phyloP scores from a whole-genome alignment of 768 basidiomycete genomes.

The Boletus subparvulus region DNA sequence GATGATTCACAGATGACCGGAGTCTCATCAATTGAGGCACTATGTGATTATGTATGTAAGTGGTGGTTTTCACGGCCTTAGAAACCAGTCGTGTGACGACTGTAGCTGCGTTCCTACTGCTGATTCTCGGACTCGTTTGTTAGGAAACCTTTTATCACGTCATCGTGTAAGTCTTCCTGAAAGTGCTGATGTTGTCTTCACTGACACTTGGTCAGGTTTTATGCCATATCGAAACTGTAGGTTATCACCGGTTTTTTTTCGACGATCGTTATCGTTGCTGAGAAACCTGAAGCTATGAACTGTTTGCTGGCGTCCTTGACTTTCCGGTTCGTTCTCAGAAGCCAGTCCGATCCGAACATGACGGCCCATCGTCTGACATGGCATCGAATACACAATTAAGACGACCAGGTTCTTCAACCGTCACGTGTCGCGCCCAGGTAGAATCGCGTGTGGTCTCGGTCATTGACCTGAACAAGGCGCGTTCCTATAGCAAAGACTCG shows the following conservation, averaged over 20 bases:
- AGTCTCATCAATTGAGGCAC: slow-evolving; percentile 2
- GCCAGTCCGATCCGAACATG: neutral
- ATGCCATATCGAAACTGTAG: slow-evolving; percentile 15
- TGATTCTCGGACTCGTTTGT: slow-evolving; percentile 3
- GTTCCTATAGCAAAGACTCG: neutral
- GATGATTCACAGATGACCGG: slow-evolving; percentile 13
- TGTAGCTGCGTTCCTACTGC: slow-evolving; percentile 15
- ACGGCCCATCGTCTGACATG: neutral
- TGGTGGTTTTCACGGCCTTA: too few relatives aligned
- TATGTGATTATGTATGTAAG: slow-evolving; percentile 2
- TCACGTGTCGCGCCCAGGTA: neutral
- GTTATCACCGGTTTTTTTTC: neutral
- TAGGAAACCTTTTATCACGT: neutral
- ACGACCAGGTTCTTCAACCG: neutral
- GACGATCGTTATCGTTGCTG: neutral
- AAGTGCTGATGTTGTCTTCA: neutral
- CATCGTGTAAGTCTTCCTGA: slow-evolving; percentile 15
- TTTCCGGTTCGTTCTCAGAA: slow-evolving; percentile 9
- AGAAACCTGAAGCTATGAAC: slow-evolving; percentile 15
- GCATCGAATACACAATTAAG: neutral
- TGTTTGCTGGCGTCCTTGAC: slow-evolving; percentile 18
- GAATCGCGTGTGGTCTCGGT: neutral
- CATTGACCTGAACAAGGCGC: neutral
- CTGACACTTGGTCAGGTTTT: slow-evolving; percentile 5
- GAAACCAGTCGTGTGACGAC: slow-evolving; percentile 11